Percentiles rank a stretch among this genome's conserved stretches.
Conservation (phyloP, 345 rosid species). For the Hibiscus trionum region DNA sequence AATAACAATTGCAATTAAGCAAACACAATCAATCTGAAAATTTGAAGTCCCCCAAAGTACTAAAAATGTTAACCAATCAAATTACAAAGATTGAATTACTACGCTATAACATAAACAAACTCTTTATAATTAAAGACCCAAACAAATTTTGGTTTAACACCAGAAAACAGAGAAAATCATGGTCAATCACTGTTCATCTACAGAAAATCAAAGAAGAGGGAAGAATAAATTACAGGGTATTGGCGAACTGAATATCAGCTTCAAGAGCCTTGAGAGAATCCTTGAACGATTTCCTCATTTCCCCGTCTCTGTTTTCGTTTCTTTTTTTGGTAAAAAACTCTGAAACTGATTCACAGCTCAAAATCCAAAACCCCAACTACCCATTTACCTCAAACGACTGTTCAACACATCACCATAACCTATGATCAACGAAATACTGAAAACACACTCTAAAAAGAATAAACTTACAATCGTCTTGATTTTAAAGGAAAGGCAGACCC, state of each 20-base stretch:
- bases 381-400: conserved; percentile 1
- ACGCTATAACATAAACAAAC: not conserved
- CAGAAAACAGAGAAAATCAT: not conserved
- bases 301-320: conserved; percentile 7
- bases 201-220: not conserved
- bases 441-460: not conserved
- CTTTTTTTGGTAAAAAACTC: conserved; percentile 2
- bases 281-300: conserved; percentile 88
- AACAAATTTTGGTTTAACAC: not conserved
- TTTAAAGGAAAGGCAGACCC: not conserved
- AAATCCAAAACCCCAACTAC: conserved; percentile 18
- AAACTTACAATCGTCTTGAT: not conserved
- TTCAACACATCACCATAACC: not conserved
- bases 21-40: not conserved
- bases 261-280: conserved; percentile 95
- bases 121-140: not conserved
- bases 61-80: not conserved
- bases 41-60: not conserved
- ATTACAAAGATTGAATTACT: not conserved
- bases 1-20: not conserved
- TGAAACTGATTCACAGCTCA: conserved; percentile 12
- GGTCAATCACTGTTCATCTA: not conserved
- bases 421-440: too few species aligned
- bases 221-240: conserved; percentile 58
- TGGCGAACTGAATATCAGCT: conserved; percentile 98